Conservation (phyloP, 192 early-diverging fungal species). For the Umbelopsis sp. region DNA sequence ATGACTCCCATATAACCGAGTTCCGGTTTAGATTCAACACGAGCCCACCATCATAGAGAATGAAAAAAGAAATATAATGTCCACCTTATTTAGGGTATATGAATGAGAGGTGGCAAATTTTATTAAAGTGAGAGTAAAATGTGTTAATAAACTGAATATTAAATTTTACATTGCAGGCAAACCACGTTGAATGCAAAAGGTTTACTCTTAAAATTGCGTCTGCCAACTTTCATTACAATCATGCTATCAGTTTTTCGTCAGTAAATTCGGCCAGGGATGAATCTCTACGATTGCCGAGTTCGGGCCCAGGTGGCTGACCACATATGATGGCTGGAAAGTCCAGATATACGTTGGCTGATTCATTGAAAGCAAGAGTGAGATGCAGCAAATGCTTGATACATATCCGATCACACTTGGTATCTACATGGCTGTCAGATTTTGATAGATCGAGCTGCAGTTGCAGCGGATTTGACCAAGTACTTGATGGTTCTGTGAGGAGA, state of each 20-base stretch:
- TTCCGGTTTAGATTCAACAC: too few relatives aligned
- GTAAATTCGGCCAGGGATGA: neutral
- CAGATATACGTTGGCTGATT: neutral
- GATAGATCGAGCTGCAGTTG: neutral
- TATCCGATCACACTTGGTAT: conserved; percentile 2
- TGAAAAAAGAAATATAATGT: too few relatives aligned
- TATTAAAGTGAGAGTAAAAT: too few relatives aligned
- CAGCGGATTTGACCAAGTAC: conserved; percentile 13
- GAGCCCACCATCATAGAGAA: too few relatives aligned
- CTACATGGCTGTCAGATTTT: neutral
- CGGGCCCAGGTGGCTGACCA: neutral
- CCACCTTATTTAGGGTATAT: too few relatives aligned
- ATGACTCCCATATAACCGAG: conserved; percentile 9
- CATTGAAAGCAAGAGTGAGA: conserved; percentile 16
- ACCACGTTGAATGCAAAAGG: too few relatives aligned
- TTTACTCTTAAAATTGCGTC: too few relatives aligned
- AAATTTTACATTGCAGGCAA: too few relatives aligned
- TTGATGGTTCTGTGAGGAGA: conserved; percentile 10
- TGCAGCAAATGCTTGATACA: conserved; percentile 23
- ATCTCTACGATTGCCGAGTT: neutral
- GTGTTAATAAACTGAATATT: too few relatives aligned
- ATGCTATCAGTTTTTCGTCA: conserved; percentile 8
- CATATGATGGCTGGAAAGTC: conserved; percentile 22
- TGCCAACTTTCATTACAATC: neutral
- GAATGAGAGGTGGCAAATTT: too few relatives aligned